Percentiles rank a stretch among this genome's conserved stretches.
Conservation (phyloP, 2,329 filamentous ascomycete genomes). For the Fusarium graminum region DNA sequence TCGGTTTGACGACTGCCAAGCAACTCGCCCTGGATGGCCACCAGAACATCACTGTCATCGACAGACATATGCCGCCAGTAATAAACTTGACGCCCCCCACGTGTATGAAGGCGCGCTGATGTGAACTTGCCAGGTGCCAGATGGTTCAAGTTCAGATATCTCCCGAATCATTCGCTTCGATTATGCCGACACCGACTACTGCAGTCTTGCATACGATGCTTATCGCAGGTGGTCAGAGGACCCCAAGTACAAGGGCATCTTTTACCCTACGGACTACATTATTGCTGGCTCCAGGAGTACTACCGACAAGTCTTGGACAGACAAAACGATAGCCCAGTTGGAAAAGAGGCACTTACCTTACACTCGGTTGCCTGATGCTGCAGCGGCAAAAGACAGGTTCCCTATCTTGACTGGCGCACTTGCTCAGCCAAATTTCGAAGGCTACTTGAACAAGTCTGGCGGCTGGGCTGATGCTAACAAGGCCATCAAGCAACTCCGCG, state of each 20-base stretch:
- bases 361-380: conserved; percentile 7
- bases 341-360: conserved; percentile 21
- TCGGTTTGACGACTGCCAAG: conserved; percentile 49
- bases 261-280: conserved; percentile 24
- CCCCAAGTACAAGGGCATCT: conserved; percentile 32
- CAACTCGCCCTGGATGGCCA: conserved; percentile 48
- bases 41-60: conserved; percentile 54
- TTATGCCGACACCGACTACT: conserved; percentile 73
- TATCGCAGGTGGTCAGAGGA: conserved; percentile 28
- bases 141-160: conserved; percentile 54
- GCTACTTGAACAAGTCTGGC: conserved; percentile 30
- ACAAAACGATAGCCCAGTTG: conserved; percentile 34
- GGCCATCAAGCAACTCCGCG: conserved; percentile 33
- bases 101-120: background rate
- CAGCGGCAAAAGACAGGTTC: conserved; percentile 4
- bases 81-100: background rate
- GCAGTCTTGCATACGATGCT: conserved; percentile 61
- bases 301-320: conserved; percentile 19
- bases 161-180: conserved; percentile 61
- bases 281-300: conserved; percentile 11
- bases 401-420: conserved; percentile 23
- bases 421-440: conserved; percentile 26
- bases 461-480: conserved; percentile 40
- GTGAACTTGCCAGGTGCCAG: conserved; percentile 42
- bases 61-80: conserved; percentile 51